Conservation (phyloP, 2,329 filamentous ascomycete genomes). For the Diaporthe sp. region DNA sequence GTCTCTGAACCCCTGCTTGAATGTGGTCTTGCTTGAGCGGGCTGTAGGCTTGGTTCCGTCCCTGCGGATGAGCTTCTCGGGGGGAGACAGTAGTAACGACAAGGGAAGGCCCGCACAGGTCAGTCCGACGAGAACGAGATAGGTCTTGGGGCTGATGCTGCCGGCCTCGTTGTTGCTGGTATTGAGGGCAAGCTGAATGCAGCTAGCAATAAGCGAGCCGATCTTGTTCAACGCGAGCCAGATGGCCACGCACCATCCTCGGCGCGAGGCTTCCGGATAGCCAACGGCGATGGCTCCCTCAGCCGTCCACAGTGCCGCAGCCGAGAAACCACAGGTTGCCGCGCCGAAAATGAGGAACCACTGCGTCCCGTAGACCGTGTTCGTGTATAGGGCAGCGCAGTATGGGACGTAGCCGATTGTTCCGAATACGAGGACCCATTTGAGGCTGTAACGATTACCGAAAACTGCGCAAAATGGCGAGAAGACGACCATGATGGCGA, state of each 20-base stretch:
- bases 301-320: constrained; percentile 53
- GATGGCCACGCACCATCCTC: constrained; percentile 42
- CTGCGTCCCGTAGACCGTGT: constrained; percentile 57
- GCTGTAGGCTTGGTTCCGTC: constrained; percentile 21
- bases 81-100: constrained; percentile 55
- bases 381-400: constrained; percentile 59
- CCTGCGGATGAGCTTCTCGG: constrained; percentile 49
- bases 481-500: constrained; percentile 37
- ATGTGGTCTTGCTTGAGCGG: constrained; percentile 51
- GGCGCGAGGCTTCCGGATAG: constrained; percentile 15
- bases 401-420: constrained; percentile 59
- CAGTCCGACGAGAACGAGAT: constrained; percentile 53
- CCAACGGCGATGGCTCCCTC: constrained; percentile 55
- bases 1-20: constrained; percentile 28
- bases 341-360: constrained; percentile 60
- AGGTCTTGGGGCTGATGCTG: constrained; percentile 33
- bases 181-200: constrained; percentile 22
- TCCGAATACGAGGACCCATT: constrained; percentile 52
- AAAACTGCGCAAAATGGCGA: constrained; percentile 35
- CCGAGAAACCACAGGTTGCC: constrained; percentile 56
- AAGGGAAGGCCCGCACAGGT: constrained; percentile 57
- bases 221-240: constrained; percentile 38
- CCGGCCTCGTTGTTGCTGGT: constrained; percentile 6
- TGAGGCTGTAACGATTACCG: constrained; percentile 42
- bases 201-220: constrained; percentile 29